Conservation (phyloP, 2,329 filamentous ascomycete genomes). For the Calonectria henricotiae region DNA sequence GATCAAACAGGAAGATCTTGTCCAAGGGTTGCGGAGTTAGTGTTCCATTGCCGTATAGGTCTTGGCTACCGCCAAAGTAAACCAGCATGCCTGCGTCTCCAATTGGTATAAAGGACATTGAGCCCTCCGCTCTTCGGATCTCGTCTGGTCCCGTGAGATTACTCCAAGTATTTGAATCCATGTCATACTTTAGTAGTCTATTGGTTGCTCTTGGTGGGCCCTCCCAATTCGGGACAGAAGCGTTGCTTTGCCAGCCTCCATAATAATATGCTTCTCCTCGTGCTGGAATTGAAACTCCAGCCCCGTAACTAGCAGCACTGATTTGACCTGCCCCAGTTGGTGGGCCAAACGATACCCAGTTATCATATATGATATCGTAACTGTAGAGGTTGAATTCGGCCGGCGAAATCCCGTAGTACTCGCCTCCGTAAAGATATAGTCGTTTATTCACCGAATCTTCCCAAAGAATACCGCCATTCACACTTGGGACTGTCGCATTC, state of each 20-base stretch:
- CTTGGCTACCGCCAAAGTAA: slow-evolving; percentile 30
- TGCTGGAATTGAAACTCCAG: slow-evolving; percentile 23
- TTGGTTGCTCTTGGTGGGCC: slow-evolving; percentile 12
- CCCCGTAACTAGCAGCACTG: slow-evolving; percentile 22
- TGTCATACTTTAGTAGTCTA: slow-evolving; percentile 12
- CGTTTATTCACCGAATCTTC: slow-evolving; percentile 34
- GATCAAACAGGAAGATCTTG: slow-evolving; percentile 34
- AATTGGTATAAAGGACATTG: slow-evolving; percentile 31
- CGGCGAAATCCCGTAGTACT: slow-evolving; percentile 17
- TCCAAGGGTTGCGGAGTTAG: slow-evolving; percentile 29
- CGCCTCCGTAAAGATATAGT: slow-evolving; percentile 34
- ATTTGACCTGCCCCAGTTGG: slow-evolving; percentile 3
- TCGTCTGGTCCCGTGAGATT: slow-evolving; percentile 23
- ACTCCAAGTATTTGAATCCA: slow-evolving; percentile 23
- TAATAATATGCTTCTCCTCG: slow-evolving; percentile 34
- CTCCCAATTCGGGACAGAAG: slow-evolving; percentile 28
- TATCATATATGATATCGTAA: slow-evolving; percentile 31
- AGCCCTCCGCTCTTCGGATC: slow-evolving; percentile 24
- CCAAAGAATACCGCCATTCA: slow-evolving; percentile 33
- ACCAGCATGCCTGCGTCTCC: slow-evolving; percentile 35
- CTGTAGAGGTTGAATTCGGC: slow-evolving; percentile 15
- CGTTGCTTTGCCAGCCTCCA: slow-evolving; percentile 35
- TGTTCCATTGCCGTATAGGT: slow-evolving; percentile 2
- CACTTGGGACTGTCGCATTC: slow-evolving; percentile 24
- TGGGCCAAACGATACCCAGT: slow-evolving; percentile 32